Base-by-base conservation (phyloP, 331 rosid species). In the Telfairia occidentalis region DNA sequence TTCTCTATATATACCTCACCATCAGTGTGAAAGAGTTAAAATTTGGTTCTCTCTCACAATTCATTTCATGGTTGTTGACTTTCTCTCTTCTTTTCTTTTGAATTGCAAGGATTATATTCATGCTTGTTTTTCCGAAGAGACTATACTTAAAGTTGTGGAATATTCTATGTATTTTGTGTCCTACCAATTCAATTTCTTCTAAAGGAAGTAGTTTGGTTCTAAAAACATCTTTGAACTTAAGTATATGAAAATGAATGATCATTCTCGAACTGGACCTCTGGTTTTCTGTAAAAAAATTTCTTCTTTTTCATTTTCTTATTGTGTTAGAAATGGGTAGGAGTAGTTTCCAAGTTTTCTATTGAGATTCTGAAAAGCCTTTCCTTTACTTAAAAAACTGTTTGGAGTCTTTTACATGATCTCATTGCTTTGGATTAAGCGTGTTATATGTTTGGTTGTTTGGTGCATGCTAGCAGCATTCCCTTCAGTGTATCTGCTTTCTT, bases 271-370 rank as follows among this genome's bases (percentile, higher is more conserved):
- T 60, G 13, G 43, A 18, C 23, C 69, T 30, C 24, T 59, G 23
- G 42, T 30, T 7, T 11, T 59, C 67, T 16, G 43, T 60, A 30
- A 15, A 60, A 15, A 60, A 30, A 6, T 30, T 60, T 30, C 26
- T 69, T 70, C 7, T 11, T 23, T 69, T 42, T 28, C 5, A 30
- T 32, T 60, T 60, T 29, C 9, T 71, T 46, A 9, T 10, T 65
- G 1, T 35, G 29, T 64, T 3, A 35, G 28, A n/a, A 35, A 64
- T 5, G 48, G 30, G 16, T n/a, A 9, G 48, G 48, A n/a, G 71
- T 35, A 64, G n/a, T 64, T 64, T n/a, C 42, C 71, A 64, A 63
- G 48, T 63, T 64, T n/a, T 63, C 46, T 38, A 35, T 63, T n/a
- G 46, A 63, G 23, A 35, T 34, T 18, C 30, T 64, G 48, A 37